These are phyloP conservation scores for Vitis hybrid DNA, from an alignment of 177 flowering plant species.

Conservation along the genomic window DNA sequence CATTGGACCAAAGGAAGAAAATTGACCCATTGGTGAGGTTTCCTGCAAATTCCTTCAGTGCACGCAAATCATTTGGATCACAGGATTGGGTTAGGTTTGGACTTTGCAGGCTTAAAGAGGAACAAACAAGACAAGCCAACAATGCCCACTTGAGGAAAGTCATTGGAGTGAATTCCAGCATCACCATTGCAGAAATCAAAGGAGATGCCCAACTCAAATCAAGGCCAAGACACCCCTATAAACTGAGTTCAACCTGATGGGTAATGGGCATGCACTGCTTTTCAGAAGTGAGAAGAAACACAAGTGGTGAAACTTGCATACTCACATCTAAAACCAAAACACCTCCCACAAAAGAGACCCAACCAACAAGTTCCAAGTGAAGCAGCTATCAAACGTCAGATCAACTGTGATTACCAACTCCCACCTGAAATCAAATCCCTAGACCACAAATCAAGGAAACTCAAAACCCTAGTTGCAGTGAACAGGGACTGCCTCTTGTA, in stretches of 20 bases:
- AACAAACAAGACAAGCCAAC: constrained; percentile 35
- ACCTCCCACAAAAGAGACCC: constrained; percentile 4
- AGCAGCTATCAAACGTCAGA: constrained; percentile 21
- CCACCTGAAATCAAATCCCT: constrained; percentile 29
- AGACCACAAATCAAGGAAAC: constrained; percentile 16
- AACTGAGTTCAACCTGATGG: constrained; percentile 11
- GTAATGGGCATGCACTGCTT: constrained; percentile 1
- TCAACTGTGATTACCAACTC: constrained; percentile 8
- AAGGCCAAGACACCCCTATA: constrained; percentile 16
- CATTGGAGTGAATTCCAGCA: constrained; percentile 24
- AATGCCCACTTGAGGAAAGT: constrained; percentile 44
- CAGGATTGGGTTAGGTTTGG: constrained; percentile 28
- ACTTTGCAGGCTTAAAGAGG: constrained; percentile 29
- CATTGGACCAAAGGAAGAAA: constrained; percentile 44
- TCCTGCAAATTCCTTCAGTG: constrained; percentile 63
- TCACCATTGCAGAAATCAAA: constrained; percentile 30
- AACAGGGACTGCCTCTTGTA: constrained; percentile 1
- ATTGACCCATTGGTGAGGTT: constrained; percentile 55
- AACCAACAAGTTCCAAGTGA: constrained; percentile 31
- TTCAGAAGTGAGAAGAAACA: constrained; percentile 12
- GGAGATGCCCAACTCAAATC: constrained; percentile 20
- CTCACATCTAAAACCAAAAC: constrained; percentile 16
- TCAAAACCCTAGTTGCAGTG: constrained; percentile 6
- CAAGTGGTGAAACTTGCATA: constrained; percentile 22
- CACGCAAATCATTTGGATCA: constrained; percentile 51